Evolutionary conservation across 768 basidiomycete genomes (phyloP), one percentile per base, ranked within the genome.

Genomic region (Phlegmacium glaucopus): DNA sequence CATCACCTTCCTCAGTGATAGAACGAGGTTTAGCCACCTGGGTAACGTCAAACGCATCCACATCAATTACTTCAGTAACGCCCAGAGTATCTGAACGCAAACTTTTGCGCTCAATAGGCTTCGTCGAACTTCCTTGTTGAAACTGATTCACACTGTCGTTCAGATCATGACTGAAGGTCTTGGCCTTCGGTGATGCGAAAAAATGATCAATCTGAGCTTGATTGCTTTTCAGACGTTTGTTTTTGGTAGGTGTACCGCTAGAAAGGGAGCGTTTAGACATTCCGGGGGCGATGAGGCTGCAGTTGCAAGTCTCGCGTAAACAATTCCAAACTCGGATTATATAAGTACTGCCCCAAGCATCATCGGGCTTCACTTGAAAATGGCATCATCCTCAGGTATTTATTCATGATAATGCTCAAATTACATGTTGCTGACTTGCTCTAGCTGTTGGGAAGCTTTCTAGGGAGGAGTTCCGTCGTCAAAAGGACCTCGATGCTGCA

Each of bases 401-500:
- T 51, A n/a, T 38, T 25, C 28, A 17, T 29, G 2, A 34, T 35
- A 6, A 36, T 38, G 36, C 15, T 8, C 9, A 4, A 22, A 39
- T 35, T 39, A n/a, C 12, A 5, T 4, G 13, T 26, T 54, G 46
- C 28, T 45, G 38, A 52, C 34, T 41, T 25, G 11, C 58, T 44
- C 44, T 50, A 80, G 76, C 76, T 53, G 69, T 81, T 26, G 90
- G 90, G 59, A 96, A 96, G 62, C 77, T 95, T 32, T 95, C 94
- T 0, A 79, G 93, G 30, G 94, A 96, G 67, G 94, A 97, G 64
- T 95, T 91, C 62, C 82, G 94, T 39, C 82, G 91, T 18, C 90
- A 95, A 67, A 96, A 96, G 68, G 95, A 97, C 64, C 83, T 98
- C 47, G 95, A 97, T 67, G 95, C 95, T 4, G 95, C 95, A 49